Evolutionary conservation across 2,329 filamentous ascomycete genomes (phyloP).

Genomic region (Polychaeton citri): DNA sequence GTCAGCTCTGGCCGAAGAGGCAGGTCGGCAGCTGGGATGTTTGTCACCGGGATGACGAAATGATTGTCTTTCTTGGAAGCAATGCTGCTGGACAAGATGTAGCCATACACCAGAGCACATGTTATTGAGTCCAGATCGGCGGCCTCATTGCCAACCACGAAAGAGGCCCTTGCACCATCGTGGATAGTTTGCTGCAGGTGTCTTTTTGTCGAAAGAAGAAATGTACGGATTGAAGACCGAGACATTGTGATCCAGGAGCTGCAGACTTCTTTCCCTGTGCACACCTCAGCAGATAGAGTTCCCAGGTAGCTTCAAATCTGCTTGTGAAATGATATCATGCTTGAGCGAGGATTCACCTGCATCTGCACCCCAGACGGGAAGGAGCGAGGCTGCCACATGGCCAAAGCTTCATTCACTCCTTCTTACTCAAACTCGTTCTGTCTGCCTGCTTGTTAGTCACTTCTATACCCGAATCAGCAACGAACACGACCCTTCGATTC

Average conservation of each 20-base stretch:
- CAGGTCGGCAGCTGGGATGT: constrained; percentile 56
- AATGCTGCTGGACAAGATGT: constrained; percentile 50
- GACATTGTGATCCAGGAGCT: no score
- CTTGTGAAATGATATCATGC: no score
- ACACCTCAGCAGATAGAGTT: no score
- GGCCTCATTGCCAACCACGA: constrained; percentile 43
- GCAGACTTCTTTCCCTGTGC: no score
- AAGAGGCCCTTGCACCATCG: constrained; percentile 28
- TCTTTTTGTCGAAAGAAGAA: constrained; percentile 31
- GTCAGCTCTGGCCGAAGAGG: constrained; percentile 59
- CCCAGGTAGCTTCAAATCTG: no score
- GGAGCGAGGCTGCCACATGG: no score
- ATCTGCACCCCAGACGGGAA: no score
- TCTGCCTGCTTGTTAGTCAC: no score
- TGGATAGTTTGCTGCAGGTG: constrained; percentile 27
- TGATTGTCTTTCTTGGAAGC: constrained; percentile 29
- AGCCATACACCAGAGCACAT: constrained; percentile 59
- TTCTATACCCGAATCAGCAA: not conserved
- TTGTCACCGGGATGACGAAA: constrained; percentile 60
- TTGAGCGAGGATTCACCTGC: no score
- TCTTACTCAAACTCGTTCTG: no score
- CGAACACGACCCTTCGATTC: no score
- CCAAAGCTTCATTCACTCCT: no score
- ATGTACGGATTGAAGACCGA: constrained; percentile 32
- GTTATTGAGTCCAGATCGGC: constrained; percentile 73